Conservation (phyloP, 2,329 filamentous ascomycete species). For the Ampelomyces quisqualis region DNA sequence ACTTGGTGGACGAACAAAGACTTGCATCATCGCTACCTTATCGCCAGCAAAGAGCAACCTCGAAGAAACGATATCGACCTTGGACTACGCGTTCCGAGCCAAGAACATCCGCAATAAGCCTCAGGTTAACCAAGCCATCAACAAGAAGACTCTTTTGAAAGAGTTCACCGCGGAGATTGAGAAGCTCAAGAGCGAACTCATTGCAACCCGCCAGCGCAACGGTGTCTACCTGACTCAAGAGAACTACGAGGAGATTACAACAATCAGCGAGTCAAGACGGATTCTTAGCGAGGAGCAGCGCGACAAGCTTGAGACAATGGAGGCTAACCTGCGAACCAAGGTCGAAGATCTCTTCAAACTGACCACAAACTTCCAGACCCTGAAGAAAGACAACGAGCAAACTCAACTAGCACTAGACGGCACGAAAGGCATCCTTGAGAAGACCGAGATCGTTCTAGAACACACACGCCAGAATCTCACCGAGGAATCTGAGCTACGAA, state of each 20-base stretch:
- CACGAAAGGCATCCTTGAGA: conserved; percentile 77
- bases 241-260: conserved; percentile 84
- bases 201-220: conserved; percentile 88
- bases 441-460: conserved; percentile 80
- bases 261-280: conserved; percentile 85
- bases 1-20: conserved; percentile 91
- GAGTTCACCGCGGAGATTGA: conserved; percentile 94
- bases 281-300: conserved; percentile 91
- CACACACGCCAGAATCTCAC: conserved; percentile 74
- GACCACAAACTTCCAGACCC: conserved; percentile 79
- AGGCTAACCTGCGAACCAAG: conserved; percentile 87
- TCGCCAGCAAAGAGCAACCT: conserved; percentile 93
- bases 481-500: conserved; percentile 76
- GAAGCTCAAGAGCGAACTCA: conserved; percentile 88
- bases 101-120: conserved; percentile 99
- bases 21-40: conserved; percentile 96
- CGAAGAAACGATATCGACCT: conserved; percentile 95
- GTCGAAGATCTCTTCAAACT: conserved; percentile 87
- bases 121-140: conserved; percentile 86
- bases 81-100: conserved; percentile 95
- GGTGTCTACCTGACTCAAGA: conserved; percentile 92
- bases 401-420: conserved; percentile 71
- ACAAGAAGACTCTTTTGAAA: conserved; percentile 86
- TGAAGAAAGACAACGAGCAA: conserved; percentile 87
- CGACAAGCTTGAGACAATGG: conserved; percentile 89